Conservation (phyloP, 805 yeast species). For the Metschnikowia picachoensis region DNA sequence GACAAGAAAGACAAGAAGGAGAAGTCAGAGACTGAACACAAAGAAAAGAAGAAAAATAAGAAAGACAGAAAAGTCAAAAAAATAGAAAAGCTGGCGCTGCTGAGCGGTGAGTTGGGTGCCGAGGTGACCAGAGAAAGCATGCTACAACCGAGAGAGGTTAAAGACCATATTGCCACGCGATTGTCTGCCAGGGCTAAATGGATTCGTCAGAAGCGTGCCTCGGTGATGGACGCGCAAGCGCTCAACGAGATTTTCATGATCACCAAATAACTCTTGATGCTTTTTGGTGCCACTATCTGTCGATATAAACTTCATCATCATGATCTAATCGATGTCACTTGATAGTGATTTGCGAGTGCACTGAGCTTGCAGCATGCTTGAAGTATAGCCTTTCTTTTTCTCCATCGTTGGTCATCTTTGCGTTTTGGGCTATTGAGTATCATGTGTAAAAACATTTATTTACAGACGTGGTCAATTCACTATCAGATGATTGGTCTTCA, state of each 20-base stretch:
- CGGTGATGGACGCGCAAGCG: conserved; percentile 85
- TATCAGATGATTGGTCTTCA: no score
- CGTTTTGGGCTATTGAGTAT: no score
- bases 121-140: conserved; percentile 26
- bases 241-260: conserved; percentile 93
- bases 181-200: conserved; percentile 74
- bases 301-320: background rate
- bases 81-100: conserved; percentile 21
- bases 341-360: background rate
- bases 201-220: conserved; percentile 87
- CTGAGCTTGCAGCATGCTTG: no score
- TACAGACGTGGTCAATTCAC: no score
- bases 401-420: no score
- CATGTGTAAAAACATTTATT: no score
- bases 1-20: conserved; percentile 17
- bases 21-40: conserved; percentile 25
- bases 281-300: no score
- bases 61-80: conserved; percentile 19
- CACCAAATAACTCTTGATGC: conserved; percentile 32
- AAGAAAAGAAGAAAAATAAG: conserved; percentile 25
- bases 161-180: conserved; percentile 29
- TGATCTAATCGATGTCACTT: no score
- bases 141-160: conserved; percentile 20
- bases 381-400: no score
- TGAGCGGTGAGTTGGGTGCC: conserved; percentile 22